phyloP scores from a whole-genome alignment of 176 grass and related monocot genomes.

The Typha latifolia region DNA sequence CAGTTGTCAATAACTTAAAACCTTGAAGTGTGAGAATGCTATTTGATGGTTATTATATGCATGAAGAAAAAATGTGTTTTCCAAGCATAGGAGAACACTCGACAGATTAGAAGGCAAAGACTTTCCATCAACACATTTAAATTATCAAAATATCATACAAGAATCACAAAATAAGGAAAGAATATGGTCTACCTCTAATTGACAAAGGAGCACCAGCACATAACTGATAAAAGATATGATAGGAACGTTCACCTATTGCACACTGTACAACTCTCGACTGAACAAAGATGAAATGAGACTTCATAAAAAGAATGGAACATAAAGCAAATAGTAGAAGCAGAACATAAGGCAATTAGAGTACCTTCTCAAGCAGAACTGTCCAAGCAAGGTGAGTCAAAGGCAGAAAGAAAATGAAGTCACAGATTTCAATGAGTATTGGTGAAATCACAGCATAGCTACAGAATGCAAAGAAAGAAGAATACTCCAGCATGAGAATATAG shows the following conservation, averaged over 20 bases:
- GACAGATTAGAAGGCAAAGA: no score
- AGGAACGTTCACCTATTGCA: slow-evolving; percentile 71
- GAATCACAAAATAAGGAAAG: not conserved
- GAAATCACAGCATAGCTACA: not conserved
- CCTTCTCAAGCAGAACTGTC: slow-evolving; percentile 98
- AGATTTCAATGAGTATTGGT: not conserved
- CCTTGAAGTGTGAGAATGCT: no score
- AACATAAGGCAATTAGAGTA: slow-evolving; percentile 30
- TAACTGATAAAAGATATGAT: slow-evolving; percentile 99
- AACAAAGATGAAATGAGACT: slow-evolving; percentile 18
- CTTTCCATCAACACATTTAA: not conserved
- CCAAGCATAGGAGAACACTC: no score
- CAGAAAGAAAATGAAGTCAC: not conserved
- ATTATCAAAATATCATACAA: not conserved
- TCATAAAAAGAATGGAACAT: not conserved
- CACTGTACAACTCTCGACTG: slow-evolving; percentile 98
- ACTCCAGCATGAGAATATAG: not conserved
- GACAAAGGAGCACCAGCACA: slow-evolving; percentile 63
- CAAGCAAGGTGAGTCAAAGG: slow-evolving; percentile 7
- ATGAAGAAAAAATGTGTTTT: no score
- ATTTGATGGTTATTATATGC: no score
- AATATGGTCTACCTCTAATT: slow-evolving; percentile 57
- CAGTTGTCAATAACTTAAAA: no score
- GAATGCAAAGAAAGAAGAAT: not conserved
- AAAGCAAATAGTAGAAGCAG: slow-evolving; percentile 9